Conservation (phyloP, 2,329 filamentous ascomycete species). For the Cladosporium sphaerospermum region DNA sequence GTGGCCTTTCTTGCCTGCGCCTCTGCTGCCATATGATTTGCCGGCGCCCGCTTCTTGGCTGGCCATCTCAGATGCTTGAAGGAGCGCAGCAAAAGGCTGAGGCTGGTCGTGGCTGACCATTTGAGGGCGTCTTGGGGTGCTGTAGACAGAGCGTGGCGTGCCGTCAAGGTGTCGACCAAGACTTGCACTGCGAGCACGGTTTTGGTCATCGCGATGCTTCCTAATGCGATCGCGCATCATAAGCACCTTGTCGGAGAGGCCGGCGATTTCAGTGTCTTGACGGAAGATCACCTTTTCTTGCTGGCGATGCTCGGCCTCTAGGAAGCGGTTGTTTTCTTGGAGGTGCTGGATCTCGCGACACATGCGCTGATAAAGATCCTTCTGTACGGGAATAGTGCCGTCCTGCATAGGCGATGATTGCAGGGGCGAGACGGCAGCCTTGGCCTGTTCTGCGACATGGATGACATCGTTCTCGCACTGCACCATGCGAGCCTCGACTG, state of each 20-base stretch:
- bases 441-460: constrained; percentile 62
- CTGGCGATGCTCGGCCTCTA: constrained; percentile 60
- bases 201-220: constrained; percentile 82
- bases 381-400: constrained; percentile 34
- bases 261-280: constrained; percentile 66
- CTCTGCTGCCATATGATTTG: constrained; percentile 34
- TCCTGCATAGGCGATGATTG: constrained; percentile 42
- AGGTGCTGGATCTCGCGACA: constrained; percentile 52
- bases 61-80: constrained; percentile 68
- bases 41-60: constrained; percentile 57
- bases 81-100: constrained; percentile 62
- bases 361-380: constrained; percentile 51
- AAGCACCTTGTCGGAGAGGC: constrained; percentile 67
- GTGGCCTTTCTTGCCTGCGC: constrained; percentile 55
- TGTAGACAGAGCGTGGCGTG: constrained; percentile 43
- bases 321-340: constrained; percentile 57
- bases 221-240: constrained; percentile 76
- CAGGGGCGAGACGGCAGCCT: constrained; percentile 44
- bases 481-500: constrained; percentile 89
- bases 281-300: constrained; percentile 74
- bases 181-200: constrained; percentile 62
- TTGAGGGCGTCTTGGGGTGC: constrained; percentile 28
- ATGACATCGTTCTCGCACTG: constrained; percentile 80
- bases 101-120: constrained; percentile 31
- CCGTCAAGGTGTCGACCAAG: constrained; percentile 53